Base-by-base conservation (phyloP, 2,329 filamentous ascomycete species). In the Cadophora sp. region DNA sequence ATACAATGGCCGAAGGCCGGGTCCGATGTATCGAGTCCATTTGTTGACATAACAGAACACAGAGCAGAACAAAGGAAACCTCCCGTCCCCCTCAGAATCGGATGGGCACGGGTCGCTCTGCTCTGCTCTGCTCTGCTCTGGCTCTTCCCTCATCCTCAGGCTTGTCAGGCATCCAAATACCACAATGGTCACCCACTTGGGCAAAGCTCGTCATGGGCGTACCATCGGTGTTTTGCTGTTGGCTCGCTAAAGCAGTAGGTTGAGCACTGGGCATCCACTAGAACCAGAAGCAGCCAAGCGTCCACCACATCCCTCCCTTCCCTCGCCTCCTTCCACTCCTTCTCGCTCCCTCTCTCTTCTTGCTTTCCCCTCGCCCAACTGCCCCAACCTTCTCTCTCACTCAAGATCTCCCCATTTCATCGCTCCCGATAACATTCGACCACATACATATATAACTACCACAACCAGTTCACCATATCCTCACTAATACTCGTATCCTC, bases 351-450 rank as follows among this genome's bases (percentile, higher is more conserved):
- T 60, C 53, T 27, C 46, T 27, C 62, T 29, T 24, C 53, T 27
- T 34, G 19, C 34, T 48, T 48, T 56, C 43, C 56, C 40, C 40
- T 43, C 63, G 27, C 63, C 24, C 37, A 40, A 19, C 46, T 51
- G 53, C 59, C 62, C 59, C 65, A 62, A 66, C 56, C 50, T 56
- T 46, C 40, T n/a, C n/a, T 51, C 55, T 56, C 63, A 50, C 55
- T n/a, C n/a, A n/a, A 37, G 2, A 37, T 37, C 34, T 37, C 34
- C 34, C 27, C 26, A 48, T 50, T 37, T 29, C 50, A 5, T 48
- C 48, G 40, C 5, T 50, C 46, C 56, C 56, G 43, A 64, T 56
- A 64, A 26, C 37, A 27, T 43, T 58, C 61, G 53, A 68, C 40
- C 27, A 26, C 24, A 56, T 51, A 62, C 59, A 46, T 48, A 29